Percentiles rank a stretch among this genome's conserved stretches.
These are phyloP conservation scores for Cryptococcus hybrid DNA, from an alignment of 1,284 basidiomycete species.

Conservation along the genomic window DNA sequence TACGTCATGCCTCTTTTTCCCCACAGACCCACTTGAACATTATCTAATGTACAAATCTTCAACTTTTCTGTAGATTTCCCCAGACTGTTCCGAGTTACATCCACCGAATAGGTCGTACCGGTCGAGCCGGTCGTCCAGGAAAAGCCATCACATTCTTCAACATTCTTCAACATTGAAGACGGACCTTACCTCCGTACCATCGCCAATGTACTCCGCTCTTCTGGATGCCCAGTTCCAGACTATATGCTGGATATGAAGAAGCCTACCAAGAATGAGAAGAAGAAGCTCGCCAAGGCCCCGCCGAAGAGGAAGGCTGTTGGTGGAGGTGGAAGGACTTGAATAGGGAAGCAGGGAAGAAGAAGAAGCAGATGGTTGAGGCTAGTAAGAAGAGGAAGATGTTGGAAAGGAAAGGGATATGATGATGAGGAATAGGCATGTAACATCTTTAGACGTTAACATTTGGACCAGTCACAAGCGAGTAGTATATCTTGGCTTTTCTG, in stretches of 20 bases:
- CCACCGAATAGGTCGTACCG: slow-evolving; percentile 94
- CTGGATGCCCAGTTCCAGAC: slow-evolving; percentile 81
- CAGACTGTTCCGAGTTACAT: slow-evolving; percentile 92
- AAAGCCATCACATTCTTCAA: slow-evolving; percentile 93
- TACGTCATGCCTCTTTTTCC: slow-evolving; percentile 15
- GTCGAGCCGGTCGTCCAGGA: slow-evolving; percentile 86
- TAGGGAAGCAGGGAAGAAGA: slow-evolving; percentile 68
- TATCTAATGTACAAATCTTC: too few relatives aligned
- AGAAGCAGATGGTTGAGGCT: slow-evolving; percentile 56
- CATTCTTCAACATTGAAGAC: slow-evolving; percentile 94
- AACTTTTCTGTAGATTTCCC: slow-evolving; percentile 64
- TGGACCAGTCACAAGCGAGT: too few relatives aligned
- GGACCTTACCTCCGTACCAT: slow-evolving; percentile 88
- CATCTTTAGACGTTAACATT: too few relatives aligned
- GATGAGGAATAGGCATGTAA: neutral
- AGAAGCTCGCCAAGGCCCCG: slow-evolving; percentile 70
- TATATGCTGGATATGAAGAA: slow-evolving; percentile 87
- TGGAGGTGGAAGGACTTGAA: slow-evolving; percentile 67
- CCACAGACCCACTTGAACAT: neutral
- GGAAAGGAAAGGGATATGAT: neutral
- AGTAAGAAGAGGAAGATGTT: slow-evolving; percentile 42
- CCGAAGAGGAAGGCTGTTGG: slow-evolving; percentile 73
- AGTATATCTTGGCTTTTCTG: too few relatives aligned
- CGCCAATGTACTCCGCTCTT: slow-evolving; percentile 89
- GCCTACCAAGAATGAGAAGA: slow-evolving; percentile 83